Percentiles rank a stretch among this genome's conserved stretches.
Conservation (phyloP, 345 rosid species). For the Gossypium rotundifolium region DNA sequence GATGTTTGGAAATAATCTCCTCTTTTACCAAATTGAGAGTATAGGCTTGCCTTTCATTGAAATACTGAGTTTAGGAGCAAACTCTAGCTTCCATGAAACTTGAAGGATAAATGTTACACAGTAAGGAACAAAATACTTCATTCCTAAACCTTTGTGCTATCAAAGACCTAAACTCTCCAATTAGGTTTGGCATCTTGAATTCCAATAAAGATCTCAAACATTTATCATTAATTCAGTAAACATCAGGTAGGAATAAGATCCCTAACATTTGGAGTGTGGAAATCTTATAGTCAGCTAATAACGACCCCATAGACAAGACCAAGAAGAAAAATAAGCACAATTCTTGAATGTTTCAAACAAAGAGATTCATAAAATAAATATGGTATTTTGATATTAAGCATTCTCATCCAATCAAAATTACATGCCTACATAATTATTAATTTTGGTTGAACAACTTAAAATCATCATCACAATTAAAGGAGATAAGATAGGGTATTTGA, state of each 20-base stretch:
- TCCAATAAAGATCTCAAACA: background rate
- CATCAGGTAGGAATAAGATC: background rate
- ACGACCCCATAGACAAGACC: background rate
- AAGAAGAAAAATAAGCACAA: conserved; percentile 2
- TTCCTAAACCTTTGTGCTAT: background rate
- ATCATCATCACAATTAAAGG: background rate
- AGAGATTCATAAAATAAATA: background rate
- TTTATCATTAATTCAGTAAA: background rate
- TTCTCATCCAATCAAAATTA: background rate
- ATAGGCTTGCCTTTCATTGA: background rate
- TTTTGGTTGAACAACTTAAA: background rate
- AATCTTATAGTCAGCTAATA: background rate
- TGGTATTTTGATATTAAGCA: background rate
- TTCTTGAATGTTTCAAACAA: background rate
- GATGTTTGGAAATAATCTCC: background rate
- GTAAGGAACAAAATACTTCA: background rate
- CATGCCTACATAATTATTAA: background rate
- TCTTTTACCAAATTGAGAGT: background rate
- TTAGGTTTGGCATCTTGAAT: background rate
- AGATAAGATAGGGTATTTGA: background rate
- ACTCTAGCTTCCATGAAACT: background rate
- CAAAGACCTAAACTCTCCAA: background rate
- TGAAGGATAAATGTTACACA: background rate
- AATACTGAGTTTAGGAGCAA: background rate
- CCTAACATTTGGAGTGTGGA: background rate